Evolutionary conservation across 768 basidiomycete species (phyloP).

Genomic region (Psilocybe tampanensis): DNA sequence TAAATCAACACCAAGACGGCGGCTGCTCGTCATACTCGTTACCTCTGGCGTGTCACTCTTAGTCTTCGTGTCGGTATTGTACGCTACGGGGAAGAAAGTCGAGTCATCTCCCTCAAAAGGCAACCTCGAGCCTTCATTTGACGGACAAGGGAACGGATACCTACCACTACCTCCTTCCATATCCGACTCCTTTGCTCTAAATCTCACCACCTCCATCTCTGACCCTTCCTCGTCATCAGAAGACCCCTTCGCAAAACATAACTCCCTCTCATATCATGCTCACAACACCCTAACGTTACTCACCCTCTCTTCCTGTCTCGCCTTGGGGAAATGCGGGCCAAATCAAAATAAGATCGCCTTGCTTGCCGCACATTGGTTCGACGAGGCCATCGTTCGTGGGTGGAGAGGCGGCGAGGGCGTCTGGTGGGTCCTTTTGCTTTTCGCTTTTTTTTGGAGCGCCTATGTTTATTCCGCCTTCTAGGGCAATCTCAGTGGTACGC

Average conservation of each 20-base stretch:
- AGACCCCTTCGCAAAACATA: background rate
- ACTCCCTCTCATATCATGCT: constrained; percentile 19
- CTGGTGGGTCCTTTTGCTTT: constrained; percentile 24
- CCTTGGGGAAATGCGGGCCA: constrained; percentile 26
- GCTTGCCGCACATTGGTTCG: constrained; percentile 29
- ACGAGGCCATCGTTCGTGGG: constrained; percentile 22
- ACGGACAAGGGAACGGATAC: background rate
- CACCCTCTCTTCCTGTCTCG: constrained; percentile 29
- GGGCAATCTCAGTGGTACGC: constrained; percentile 29
- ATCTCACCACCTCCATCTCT: background rate
- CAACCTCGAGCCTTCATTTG: background rate
- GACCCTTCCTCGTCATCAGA: background rate
- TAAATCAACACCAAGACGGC: no score
- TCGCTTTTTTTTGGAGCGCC: background rate
- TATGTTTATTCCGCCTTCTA: background rate
- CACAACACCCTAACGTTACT: constrained; percentile 26
- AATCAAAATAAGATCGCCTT: constrained; percentile 37
- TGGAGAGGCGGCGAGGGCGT: constrained; percentile 32
- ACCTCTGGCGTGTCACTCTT: no score
- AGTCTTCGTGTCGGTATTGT: no score
- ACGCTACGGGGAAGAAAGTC: no score
- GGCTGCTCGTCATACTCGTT: no score
- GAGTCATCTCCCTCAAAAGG: no score
- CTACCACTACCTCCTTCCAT: background rate
- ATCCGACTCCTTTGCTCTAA: background rate